Evolutionary conservation across 2,329 filamentous ascomycete species (phyloP), one percentile per base, ranked within the genome.

Genomic region (Ascomycota sp.): DNA sequence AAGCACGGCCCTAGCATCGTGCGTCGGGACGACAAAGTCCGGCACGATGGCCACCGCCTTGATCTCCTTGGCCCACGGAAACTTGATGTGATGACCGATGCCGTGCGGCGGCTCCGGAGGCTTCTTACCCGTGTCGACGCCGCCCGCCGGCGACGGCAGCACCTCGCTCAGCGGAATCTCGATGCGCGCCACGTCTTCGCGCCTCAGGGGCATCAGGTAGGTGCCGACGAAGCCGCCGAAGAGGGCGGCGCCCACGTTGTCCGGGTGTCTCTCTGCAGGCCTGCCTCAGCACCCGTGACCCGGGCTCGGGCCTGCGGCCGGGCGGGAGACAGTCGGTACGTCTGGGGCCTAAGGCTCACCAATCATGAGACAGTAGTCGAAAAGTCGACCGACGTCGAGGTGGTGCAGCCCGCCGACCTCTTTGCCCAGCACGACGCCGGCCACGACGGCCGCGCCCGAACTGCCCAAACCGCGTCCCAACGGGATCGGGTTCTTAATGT

Each of bases 361-460:
- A 53, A 94, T 92, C 89, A 98, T 98, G 40, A 98, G 62, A 48
- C 82, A 93, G 52, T 83, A 98, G 55, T 98, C 89, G 43, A 98
- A 75, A 48, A 98, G 68, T 24, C 89, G 67, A 38, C 81, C 77
- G 44, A 80, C 75, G 34, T 69, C 71, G 37, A 98, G 59, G 25
- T 66, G 59, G 27, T 75, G 63, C 36, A 98, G 63, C 21, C 75
- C 66, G 23, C 85, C 86, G 28, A 89, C 78, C 50, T 91, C 76
- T 56, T 89, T 93, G 25, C 76, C 89, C 27, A 98, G 63, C 52
- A 83, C 70, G n/a, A 94, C 86, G 39, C 89, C 89, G 1, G 83
- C 89, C 6, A 95, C 89, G 12, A 95, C 86, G 7, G 89, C 89
- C 4, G 89, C 85, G 20, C 86, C 89, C 1, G 85, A 94, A 25